Evolutionary conservation across 2,329 filamentous ascomycete genomes (phyloP), one percentile per base, ranked within the genome.

Genomic region (Colletotrichum orbiculare): DNA sequence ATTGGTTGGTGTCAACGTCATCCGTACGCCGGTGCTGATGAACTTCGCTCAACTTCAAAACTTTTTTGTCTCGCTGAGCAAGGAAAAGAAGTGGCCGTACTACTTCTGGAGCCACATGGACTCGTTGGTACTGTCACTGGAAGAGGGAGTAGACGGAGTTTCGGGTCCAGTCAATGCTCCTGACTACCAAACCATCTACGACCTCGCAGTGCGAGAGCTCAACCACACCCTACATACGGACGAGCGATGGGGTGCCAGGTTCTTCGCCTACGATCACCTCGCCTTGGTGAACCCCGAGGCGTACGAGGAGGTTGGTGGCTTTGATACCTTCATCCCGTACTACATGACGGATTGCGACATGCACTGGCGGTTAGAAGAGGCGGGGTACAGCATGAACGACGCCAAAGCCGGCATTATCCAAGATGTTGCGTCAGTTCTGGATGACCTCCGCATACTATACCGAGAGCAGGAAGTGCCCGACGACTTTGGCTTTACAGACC

Each of bases 51-150:
- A 88, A 70, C 74, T 87, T 15, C 84, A 87, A 65, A 87, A 87
- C 66, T 86, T 81, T 72, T 85, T 79, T 69, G 73, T 86, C 12
- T 77, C 76, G 39, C 73, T 82, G 2, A 80, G 83, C 0, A 77
- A 83, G 54, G 71, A 78, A 37, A 70, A 79, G 13, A 68, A 76
- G 3, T 85, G 82, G 79, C 73, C 75, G 0, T 78, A 81, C 69
- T 87, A 85, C 71, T 87, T 84, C 71, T 87, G 83, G 83, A 80
- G 77, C 11, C 85, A 87, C 70, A 85, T 85, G 81, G 85, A 87
- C 67, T 79, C 85, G 1, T 72, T 81, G 2, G 79, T 77, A 0
- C 64, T 81, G 2, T 78, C 78, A 3, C 78, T 76, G 52, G 82
- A 84, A 54, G 73, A 74, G 41, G 79, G 79, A 2, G 58, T 39